These are phyloP conservation scores for Teratosphaeria viscida DNA, from an alignment of 2,329 filamentous ascomycete genomes.

Conservation along the genomic window DNA sequence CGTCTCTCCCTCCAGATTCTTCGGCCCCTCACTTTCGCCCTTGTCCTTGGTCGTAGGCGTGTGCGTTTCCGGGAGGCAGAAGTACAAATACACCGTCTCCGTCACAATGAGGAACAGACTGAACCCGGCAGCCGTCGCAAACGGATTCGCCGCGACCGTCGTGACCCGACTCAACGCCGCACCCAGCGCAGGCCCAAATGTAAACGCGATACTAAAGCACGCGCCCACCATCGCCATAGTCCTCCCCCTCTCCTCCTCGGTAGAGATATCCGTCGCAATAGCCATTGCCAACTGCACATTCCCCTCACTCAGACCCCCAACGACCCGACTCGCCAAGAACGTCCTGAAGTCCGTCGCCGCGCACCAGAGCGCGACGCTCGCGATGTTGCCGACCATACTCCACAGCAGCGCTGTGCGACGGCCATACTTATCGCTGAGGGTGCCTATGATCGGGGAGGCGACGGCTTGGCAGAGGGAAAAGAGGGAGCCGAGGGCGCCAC, in stretches of 20 bases:
- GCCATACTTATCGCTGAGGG: constrained; percentile 78
- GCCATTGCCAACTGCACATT: constrained; percentile 94
- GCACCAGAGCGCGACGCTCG: constrained; percentile 91
- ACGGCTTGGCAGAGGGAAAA: constrained; percentile 90
- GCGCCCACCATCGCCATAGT: constrained; percentile 96
- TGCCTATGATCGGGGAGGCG: constrained; percentile 83
- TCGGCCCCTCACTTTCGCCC: constrained; percentile 4
- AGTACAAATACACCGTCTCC: constrained; percentile 82
- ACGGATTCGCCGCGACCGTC: constrained; percentile 77
- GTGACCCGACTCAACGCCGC: constrained; percentile 72
- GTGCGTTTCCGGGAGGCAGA: constrained; percentile 75
- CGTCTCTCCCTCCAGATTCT: constrained; percentile 16
- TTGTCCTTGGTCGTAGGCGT: constrained; percentile 25
- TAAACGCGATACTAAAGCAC: constrained; percentile 96
- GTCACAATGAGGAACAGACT: constrained; percentile 73
- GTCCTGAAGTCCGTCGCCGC: constrained; percentile 88
- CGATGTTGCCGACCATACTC: constrained; percentile 86
- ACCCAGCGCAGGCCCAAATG: constrained; percentile 85
- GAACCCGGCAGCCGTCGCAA: constrained; percentile 83
- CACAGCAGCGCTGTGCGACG: constrained; percentile 76
- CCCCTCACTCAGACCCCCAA: constrained; percentile 89
- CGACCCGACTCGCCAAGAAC: constrained; percentile 83
- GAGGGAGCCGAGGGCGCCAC: constrained; percentile 83
- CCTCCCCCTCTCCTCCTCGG: constrained; percentile 69
- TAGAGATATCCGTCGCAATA: constrained; percentile 92